Evolutionary conservation across 176 grass and related monocot genomes (phyloP).

Genomic region (Leersia perrieri): DNA sequence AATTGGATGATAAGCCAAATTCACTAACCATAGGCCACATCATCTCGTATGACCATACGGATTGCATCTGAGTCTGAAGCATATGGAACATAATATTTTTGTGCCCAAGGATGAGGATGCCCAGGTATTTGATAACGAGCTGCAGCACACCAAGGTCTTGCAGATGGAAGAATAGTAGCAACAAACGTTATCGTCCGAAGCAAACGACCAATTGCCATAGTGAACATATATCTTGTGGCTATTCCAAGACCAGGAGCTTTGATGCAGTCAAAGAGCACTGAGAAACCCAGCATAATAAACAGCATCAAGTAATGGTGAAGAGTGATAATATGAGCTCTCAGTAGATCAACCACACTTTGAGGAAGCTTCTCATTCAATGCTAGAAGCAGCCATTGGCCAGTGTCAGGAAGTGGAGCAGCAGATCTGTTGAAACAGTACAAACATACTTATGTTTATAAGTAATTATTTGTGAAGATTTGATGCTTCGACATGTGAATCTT

Average conservation of each 20-base stretch:
- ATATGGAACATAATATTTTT: conserved; percentile 85
- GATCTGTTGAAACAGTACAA: conserved; percentile 41
- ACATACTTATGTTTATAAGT: conserved; percentile 1
- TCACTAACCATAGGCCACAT: conserved; percentile 70
- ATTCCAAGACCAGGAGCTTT: conserved; percentile 79
- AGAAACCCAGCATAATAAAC: conserved; percentile 87
- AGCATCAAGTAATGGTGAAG: conserved; percentile 94
- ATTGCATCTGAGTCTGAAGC: conserved; percentile 63
- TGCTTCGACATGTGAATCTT: neutral
- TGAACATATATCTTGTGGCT: conserved; percentile 81
- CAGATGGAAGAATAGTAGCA: conserved; percentile 74
- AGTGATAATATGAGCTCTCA: conserved; percentile 75
- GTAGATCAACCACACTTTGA: conserved; percentile 51
- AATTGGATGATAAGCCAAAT: conserved; percentile 20
- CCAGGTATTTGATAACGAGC: conserved; percentile 60
- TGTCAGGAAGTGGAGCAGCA: conserved; percentile 72
- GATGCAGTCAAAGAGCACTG: conserved; percentile 66
- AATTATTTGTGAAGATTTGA: neutral
- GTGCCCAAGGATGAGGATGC: conserved; percentile 87
- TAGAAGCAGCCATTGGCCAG: conserved; percentile 83
- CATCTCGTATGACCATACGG: conserved; percentile 52
- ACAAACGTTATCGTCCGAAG: conserved; percentile 68
- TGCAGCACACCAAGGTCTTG: conserved; percentile 74
- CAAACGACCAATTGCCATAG: conserved; percentile 73
- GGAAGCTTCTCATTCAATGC: conserved; percentile 78